phyloP scores from a whole-genome alignment of 768 basidiomycete species.

The Leccinum disarticulatum region DNA sequence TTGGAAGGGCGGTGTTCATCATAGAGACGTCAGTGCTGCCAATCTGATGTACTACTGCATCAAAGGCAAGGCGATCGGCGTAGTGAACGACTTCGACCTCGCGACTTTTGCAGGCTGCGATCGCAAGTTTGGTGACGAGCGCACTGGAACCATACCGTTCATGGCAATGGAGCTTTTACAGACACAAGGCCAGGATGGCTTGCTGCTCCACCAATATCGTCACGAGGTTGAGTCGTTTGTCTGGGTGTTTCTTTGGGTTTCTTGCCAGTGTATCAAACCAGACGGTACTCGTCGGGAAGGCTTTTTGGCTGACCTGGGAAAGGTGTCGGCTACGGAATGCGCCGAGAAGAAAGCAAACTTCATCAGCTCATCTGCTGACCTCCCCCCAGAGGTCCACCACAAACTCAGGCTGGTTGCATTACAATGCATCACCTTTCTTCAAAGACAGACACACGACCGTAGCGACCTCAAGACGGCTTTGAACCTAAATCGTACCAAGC shows the following conservation, averaged over 20 bases:
- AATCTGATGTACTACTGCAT: constrained; percentile 17
- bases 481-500: too few relatives aligned
- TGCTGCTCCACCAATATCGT: not conserved
- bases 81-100: constrained; percentile 19
- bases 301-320: not conserved
- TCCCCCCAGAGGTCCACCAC: too few relatives aligned
- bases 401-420: too few relatives aligned
- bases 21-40: constrained; percentile 12
- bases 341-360: not conserved
- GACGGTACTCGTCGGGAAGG: not conserved
- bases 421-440: not conserved
- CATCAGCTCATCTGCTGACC: not conserved
- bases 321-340: not conserved
- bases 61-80: constrained; percentile 1
- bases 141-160: constrained; percentile 18
- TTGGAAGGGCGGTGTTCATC: constrained; percentile 5
- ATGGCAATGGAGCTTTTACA: constrained; percentile 12
- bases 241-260: constrained; percentile 2
- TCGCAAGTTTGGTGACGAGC: not conserved
- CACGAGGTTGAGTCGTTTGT: constrained; percentile 4
- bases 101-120: not conserved
- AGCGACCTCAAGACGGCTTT: too few relatives aligned
- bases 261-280: not conserved
- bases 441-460: too few relatives aligned
- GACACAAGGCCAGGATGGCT: not conserved